Conservation (phyloP, 768 basidiomycete genomes). For the Serendipita vermifera region DNA sequence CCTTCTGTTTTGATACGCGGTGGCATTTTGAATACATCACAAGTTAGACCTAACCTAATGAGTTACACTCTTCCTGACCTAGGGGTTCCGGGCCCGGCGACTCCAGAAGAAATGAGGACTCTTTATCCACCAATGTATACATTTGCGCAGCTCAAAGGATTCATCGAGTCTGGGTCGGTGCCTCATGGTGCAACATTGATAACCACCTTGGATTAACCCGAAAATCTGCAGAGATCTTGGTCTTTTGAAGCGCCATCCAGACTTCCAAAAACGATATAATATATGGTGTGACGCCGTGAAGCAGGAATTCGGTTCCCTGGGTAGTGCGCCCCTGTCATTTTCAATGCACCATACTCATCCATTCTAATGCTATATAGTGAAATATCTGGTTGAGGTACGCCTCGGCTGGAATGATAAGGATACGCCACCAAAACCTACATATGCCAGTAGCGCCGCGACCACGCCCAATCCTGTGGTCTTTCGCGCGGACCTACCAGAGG, state of each 20-base stretch:
- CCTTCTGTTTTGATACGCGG: neutral
- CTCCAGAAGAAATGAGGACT: constrained; percentile 46
- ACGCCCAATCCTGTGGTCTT: constrained; percentile 29
- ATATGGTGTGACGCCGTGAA: constrained; percentile 44
- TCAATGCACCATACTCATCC: neutral
- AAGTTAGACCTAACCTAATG: no score
- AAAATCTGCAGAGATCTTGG: constrained; percentile 51
- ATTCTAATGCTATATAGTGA: constrained; percentile 33
- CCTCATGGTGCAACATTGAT: neutral
- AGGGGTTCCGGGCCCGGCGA: constrained; percentile 43
- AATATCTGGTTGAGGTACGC: constrained; percentile 54
- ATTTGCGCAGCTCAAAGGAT: constrained; percentile 61
- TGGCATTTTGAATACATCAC: neutral
- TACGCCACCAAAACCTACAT: constrained; percentile 2
- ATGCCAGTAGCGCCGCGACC: neutral
- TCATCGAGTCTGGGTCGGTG: constrained; percentile 62
- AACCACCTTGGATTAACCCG: neutral
- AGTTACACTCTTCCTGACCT: no score
- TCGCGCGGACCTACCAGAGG: constrained; percentile 42
- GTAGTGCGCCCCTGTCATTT: constrained; percentile 26
- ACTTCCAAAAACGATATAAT: constrained; percentile 54
- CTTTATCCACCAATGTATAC: constrained; percentile 68
- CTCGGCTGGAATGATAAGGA: constrained; percentile 56
- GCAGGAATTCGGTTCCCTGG: constrained; percentile 48
- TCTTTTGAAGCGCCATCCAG: constrained; percentile 58